Percentiles rank a stretch among this genome's conserved stretches.
phyloP scores from a whole-genome alignment of 257 asterid species.

The Jasminum sambac region DNA sequence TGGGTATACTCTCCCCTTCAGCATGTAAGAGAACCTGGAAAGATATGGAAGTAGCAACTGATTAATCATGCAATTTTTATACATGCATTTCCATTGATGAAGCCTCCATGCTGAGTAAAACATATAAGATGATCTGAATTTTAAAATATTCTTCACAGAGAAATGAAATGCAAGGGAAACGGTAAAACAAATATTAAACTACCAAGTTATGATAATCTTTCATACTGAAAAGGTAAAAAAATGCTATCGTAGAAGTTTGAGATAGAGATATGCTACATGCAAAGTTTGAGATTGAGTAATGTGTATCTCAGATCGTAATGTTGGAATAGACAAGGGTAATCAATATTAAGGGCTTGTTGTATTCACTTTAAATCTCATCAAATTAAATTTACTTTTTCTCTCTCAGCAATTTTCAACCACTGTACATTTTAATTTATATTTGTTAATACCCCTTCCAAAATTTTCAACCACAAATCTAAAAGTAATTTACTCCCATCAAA shows the following conservation, averaged over 20 bases:
- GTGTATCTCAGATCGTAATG: background rate
- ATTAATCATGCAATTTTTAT: slow-evolving; percentile 17
- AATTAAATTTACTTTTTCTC: too few species aligned
- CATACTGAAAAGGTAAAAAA: background rate
- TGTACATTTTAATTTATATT: too few species aligned
- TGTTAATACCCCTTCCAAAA: too few species aligned
- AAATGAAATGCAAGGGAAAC: slow-evolving; percentile 10
- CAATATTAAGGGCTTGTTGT: too few species aligned
- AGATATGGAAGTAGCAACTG: slow-evolving; percentile 18
- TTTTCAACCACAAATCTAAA: too few species aligned
- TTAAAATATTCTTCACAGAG: slow-evolving; percentile 8
- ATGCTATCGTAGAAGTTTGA: too few species aligned
- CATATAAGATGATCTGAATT: slow-evolving; percentile 11
- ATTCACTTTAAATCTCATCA: too few species aligned
- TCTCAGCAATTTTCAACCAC: too few species aligned
- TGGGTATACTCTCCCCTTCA: slow-evolving; percentile 50
- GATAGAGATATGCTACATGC: background rate
- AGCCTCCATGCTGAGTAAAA: slow-evolving; percentile 12
- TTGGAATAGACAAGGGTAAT: background rate
- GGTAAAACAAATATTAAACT: too few species aligned
- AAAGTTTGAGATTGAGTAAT: background rate
- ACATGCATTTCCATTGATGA: slow-evolving; percentile 15
- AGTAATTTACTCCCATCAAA: too few species aligned
- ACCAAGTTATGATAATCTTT: background rate
- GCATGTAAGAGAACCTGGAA: slow-evolving; percentile 72